Evolutionary conservation across 805 yeast species (phyloP).

Genomic region (Cyberlindnera mycetangii): DNA sequence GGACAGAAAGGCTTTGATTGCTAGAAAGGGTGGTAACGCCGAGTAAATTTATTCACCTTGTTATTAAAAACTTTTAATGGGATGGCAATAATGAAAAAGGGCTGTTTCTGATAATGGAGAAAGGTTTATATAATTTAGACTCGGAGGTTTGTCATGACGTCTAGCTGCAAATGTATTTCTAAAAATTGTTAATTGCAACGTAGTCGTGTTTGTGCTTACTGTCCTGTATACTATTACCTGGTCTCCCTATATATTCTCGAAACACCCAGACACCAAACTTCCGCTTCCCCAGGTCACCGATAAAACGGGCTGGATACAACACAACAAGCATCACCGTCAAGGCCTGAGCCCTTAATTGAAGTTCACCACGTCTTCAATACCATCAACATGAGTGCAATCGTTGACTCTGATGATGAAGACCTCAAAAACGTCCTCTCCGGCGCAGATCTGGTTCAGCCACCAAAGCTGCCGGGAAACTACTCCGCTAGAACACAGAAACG

Average conservation of each 20-base stretch:
- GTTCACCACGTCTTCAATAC: too few relatives aligned
- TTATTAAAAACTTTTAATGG: slow-evolving; percentile 1
- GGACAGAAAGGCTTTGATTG: slow-evolving; percentile 97
- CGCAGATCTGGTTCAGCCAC: slow-evolving; percentile 38
- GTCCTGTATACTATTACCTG: too few relatives aligned
- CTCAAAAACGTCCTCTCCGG: slow-evolving; percentile 20
- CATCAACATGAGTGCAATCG: slow-evolving; percentile 34
- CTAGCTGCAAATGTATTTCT: slow-evolving; percentile 15
- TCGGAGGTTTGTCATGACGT: slow-evolving; percentile 11
- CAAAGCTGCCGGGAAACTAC: slow-evolving; percentile 47
- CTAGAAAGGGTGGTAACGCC: slow-evolving; percentile 96
- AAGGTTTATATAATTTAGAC: slow-evolving; percentile 8
- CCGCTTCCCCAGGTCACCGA: background rate
- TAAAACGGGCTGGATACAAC: background rate
- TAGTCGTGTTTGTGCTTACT: background rate
- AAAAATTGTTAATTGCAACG: slow-evolving; percentile 1
- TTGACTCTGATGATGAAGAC: slow-evolving; percentile 32
- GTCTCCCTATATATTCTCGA: too few relatives aligned
- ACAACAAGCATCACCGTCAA: too few relatives aligned
- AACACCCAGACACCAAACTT: background rate
- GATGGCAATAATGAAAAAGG: slow-evolving; percentile 7
- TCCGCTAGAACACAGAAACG: slow-evolving; percentile 53
- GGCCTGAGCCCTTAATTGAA: too few relatives aligned
- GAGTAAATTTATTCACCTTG: slow-evolving; percentile 52
- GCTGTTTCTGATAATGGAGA: slow-evolving; percentile 8